Conservation (phyloP, 2,329 filamentous ascomycete species). For the Alternaria viburni region DNA sequence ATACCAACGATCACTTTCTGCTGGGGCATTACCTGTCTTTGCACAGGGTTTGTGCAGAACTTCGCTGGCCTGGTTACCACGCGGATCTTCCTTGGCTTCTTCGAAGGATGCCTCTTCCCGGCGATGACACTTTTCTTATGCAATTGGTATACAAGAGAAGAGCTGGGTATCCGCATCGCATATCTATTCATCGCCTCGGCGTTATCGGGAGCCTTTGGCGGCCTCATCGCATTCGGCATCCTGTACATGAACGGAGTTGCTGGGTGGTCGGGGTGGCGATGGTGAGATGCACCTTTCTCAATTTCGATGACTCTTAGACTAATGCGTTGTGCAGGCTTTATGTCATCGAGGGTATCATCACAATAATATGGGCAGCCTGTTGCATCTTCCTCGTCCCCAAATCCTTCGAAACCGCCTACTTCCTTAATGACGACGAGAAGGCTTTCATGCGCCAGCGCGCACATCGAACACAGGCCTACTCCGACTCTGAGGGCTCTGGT, state of each 20-base stretch:
- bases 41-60: conserved; percentile 28
- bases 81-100: conserved; percentile 37
- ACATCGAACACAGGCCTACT: conserved; percentile 40
- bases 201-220: conserved; percentile 36
- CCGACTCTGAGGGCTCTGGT: conserved; percentile 35
- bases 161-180: conserved; percentile 35
- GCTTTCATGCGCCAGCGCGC: conserved; percentile 37
- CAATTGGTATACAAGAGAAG: conserved; percentile 42
- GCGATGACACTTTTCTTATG: conserved; percentile 39
- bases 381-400: conserved; percentile 43
- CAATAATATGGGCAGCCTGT: conserved; percentile 33
- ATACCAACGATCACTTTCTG: conserved; percentile 59
- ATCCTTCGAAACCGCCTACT: conserved; percentile 42
- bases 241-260: conserved; percentile 37
- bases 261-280: conserved; percentile 36
- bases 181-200: conserved; percentile 40
- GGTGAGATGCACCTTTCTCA: conserved; percentile 14
- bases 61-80: conserved; percentile 29
- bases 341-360: conserved; percentile 41
- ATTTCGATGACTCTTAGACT: accelerated
- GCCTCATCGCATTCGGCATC: conserved; percentile 37
- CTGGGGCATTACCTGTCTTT: conserved; percentile 54
- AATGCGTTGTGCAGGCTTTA: conserved; percentile 25
- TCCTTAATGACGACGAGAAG: conserved; percentile 39
- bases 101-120: conserved; percentile 43